These are phyloP conservation scores for Lasiosphaeriaceae sp. DNA, from an alignment of 495 filamentous ascomycete species.

Conservation along the genomic window DNA sequence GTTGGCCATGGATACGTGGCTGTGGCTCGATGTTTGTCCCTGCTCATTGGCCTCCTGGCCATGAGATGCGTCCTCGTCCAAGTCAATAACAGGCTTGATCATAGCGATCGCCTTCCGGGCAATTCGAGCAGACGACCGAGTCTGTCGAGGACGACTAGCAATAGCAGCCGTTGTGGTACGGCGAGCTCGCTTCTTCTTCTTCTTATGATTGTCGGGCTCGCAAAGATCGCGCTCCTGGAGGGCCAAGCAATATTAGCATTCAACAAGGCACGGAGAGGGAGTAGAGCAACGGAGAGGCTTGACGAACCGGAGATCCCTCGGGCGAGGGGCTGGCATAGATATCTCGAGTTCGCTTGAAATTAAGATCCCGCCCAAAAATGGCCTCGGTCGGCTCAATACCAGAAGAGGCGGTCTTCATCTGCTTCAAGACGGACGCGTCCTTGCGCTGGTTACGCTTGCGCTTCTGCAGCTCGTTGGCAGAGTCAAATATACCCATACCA, in stretches of 20 bases:
- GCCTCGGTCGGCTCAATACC: slow-evolving; percentile 68
- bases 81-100: slow-evolving; percentile 1
- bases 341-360: slow-evolving; percentile 48
- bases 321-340: slow-evolving; percentile 48
- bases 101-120: slow-evolving; percentile 10
- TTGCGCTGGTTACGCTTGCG: slow-evolving; percentile 87
- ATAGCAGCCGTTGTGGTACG: slow-evolving; percentile 10
- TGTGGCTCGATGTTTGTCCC: slow-evolving; percentile 6
- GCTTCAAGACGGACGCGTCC: slow-evolving; percentile 61
- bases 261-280: background rate
- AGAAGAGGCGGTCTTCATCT: slow-evolving; percentile 65
- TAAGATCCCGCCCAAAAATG: slow-evolving; percentile 60
- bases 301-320: slow-evolving; percentile 45
- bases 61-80: background rate
- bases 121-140: slow-evolving; percentile 16
- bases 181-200: slow-evolving; percentile 26
- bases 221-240: slow-evolving; percentile 23
- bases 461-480: slow-evolving; percentile 71
- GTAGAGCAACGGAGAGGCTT: background rate
- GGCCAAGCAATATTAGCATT: background rate
- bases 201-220: slow-evolving; percentile 11
- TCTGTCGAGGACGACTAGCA: slow-evolving; percentile 7
- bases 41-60: slow-evolving; percentile 10
- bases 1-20: slow-evolving; percentile 14
- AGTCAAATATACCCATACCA: slow-evolving; percentile 87